Evolutionary conservation across 768 basidiomycete genomes (phyloP).

Genomic region (Clitopilus hobsonii): DNA sequence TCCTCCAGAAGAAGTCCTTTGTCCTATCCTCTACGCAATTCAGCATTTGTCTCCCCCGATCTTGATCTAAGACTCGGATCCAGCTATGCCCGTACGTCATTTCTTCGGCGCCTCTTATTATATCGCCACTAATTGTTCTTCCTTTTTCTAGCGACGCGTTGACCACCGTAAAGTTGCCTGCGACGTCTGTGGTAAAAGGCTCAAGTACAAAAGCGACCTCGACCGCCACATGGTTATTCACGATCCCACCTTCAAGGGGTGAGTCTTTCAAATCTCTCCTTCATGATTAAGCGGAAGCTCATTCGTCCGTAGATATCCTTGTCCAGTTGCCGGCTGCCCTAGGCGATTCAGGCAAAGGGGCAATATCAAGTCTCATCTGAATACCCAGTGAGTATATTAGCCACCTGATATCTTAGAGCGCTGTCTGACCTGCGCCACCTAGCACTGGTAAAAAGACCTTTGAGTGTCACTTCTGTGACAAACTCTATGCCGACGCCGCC

Average conservation of each 20-base stretch:
- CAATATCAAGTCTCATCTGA: constrained; percentile 26
- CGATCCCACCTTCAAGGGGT: constrained; percentile 9
- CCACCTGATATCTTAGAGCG: not conserved
- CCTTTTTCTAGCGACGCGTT: not conserved
- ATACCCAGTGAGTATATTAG: constrained; percentile 20
- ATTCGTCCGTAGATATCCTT: constrained; percentile 20
- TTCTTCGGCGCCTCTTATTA: not conserved
- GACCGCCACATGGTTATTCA: constrained; percentile 16
- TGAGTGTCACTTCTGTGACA: not conserved
- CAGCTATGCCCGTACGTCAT: not conserved
- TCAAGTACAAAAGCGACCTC: not conserved
- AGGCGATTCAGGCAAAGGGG: constrained; percentile 24
- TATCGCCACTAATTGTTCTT: not conserved
- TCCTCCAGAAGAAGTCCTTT: not conserved
- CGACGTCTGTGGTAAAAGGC: not conserved
- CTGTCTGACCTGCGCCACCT: not conserved
- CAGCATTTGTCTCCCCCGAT: not conserved
- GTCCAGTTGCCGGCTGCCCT: constrained; percentile 19
- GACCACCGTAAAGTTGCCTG: not conserved
- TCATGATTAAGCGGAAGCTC: not conserved
- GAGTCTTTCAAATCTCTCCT: constrained; percentile 1
- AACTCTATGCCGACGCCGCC: not conserved
- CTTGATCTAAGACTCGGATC: not conserved
- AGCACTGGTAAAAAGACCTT: constrained; percentile 24
- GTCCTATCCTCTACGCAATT: not conserved